Base-by-base conservation (phyloP, 2,329 filamentous ascomycete genomes). In the Apiospora kogelbergensis region DNA sequence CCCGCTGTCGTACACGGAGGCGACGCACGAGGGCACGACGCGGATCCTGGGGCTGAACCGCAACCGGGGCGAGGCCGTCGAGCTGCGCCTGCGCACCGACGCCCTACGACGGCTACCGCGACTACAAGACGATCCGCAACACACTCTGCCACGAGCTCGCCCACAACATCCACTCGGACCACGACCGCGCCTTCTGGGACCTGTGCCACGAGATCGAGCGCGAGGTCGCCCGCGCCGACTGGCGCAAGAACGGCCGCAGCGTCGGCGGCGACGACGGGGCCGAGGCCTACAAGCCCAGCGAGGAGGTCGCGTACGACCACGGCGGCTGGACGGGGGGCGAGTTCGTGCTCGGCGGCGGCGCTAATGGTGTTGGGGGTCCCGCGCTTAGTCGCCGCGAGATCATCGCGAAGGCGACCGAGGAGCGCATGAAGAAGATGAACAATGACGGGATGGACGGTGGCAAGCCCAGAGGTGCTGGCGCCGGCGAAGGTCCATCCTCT, bases 121-220 rank as follows among this genome's bases (percentile, higher is more conserved):
- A 98, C 78, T 99, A 98, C 82, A 91, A 91, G 74, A 95, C 92
- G 0, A 97, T 99, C 65, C 88, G 96, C 66, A 93, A 93, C 74
- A 98, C 96, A 63, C 84, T 99, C 15, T 98, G 95, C 77, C 96
- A 99, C 81, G 96, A 99, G 83, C 85, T 99, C 22, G 91, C 95
- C 73, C 96, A 99, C 80, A 98, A 97, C 75, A 93, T 97, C 11
- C 91, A 92, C 81, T 86, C 92, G 0, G 89, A 92, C 0, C 96
- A 99, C 79, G 94, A 98, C 80, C 84, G 89, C 22, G 83, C 92
- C 63, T 99, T 99, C 77, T 98, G 96, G 95, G 88, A 94, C 67
- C 80, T 99, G 75, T 97, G 93, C 73, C 90, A 90, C 74, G 87
- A 91, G 83, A 97, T 98, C 76, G 95, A 98, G 84, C 86, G 86